A percentile compares a stretch with the other conserved stretches of the same genome.
phyloP scores from a whole-genome alignment of 495 filamentous ascomycete genomes.

The Penicillium steckii region DNA sequence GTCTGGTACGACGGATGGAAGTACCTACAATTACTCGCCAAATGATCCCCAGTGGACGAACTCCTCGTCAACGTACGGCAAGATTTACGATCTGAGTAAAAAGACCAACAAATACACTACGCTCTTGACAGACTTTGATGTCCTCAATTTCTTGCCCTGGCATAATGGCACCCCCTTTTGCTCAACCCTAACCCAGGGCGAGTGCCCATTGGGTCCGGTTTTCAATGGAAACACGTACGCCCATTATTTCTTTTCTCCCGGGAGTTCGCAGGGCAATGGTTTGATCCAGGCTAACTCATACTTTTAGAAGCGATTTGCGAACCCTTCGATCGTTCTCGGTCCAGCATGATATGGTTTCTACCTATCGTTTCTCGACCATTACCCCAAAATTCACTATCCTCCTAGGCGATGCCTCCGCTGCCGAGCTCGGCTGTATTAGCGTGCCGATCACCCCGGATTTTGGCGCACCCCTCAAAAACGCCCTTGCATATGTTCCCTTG shows the following conservation, averaged over 20 bases:
- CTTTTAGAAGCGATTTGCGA: conserved; percentile 46
- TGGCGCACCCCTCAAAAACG: conserved; percentile 56
- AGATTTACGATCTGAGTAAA: conserved; percentile 63
- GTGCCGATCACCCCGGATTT: conserved; percentile 81
- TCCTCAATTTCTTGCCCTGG: conserved; percentile 73
- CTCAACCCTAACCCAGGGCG: conserved; percentile 53
- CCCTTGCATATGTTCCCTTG: conserved; percentile 77
- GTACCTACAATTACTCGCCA: conserved; percentile 48
- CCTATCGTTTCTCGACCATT: conserved; percentile 82
- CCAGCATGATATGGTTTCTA: conserved; percentile 71
- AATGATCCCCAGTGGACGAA: conserved; percentile 53
- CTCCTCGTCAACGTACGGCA: conserved; percentile 62
- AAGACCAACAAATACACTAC: conserved; percentile 64
- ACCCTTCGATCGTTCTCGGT: conserved; percentile 70
- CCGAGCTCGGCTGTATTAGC: conserved; percentile 75
- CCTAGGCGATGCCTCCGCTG: conserved; percentile 63
- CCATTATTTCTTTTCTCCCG: not conserved
- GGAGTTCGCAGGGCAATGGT: not conserved
- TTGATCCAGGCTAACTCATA: not conserved
- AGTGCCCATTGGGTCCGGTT: conserved; percentile 73
- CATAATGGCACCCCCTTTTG: conserved; percentile 59
- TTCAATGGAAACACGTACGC: conserved; percentile 64
- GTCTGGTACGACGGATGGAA: conserved; percentile 54
- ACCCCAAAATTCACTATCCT: conserved; percentile 65
- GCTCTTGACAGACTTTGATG: conserved; percentile 62